These are phyloP conservation scores for Boletus bicolor DNA, from an alignment of 768 basidiomycete species.

Conservation along the genomic window DNA sequence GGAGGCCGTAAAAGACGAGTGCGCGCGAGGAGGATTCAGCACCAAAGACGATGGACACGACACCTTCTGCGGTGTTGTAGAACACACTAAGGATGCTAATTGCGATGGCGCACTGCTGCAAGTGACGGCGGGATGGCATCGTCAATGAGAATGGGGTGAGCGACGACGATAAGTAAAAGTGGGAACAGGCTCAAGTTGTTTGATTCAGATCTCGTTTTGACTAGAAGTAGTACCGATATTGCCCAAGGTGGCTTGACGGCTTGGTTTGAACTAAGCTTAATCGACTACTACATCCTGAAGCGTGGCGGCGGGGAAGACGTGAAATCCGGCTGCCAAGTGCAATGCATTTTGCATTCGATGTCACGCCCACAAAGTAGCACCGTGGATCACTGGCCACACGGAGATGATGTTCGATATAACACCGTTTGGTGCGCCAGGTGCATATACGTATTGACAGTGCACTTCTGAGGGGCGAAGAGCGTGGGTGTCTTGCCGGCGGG, in stretches of 20 bases:
- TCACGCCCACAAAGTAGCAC: neutral
- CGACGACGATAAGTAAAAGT: neutral
- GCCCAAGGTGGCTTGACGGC: neutral
- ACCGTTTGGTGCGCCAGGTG: neutral
- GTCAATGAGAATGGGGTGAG: neutral
- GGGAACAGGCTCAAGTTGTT: neutral
- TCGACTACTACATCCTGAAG: neutral
- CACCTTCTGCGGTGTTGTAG: slow-evolving; percentile 40
- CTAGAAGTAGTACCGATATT: neutral
- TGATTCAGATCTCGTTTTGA: neutral
- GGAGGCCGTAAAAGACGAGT: slow-evolving; percentile 48
- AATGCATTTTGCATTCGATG: neutral
- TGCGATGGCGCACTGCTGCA: slow-evolving; percentile 38
- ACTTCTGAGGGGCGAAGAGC: neutral
- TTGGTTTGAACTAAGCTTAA: neutral
- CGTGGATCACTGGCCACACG: neutral
- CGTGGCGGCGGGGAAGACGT: neutral
- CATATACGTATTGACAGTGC: neutral
- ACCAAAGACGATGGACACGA: slow-evolving; percentile 43
- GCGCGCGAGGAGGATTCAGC: slow-evolving; percentile 42
- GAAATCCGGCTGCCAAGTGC: neutral
- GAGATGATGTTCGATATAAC: neutral
- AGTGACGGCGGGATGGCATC: slow-evolving; percentile 18
- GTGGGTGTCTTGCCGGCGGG: neutral
- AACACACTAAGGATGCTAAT: slow-evolving; percentile 42